These are phyloP conservation scores for Solanum ahanhuiri DNA, from an alignment of 257 asterid species.

Conservation along the genomic window DNA sequence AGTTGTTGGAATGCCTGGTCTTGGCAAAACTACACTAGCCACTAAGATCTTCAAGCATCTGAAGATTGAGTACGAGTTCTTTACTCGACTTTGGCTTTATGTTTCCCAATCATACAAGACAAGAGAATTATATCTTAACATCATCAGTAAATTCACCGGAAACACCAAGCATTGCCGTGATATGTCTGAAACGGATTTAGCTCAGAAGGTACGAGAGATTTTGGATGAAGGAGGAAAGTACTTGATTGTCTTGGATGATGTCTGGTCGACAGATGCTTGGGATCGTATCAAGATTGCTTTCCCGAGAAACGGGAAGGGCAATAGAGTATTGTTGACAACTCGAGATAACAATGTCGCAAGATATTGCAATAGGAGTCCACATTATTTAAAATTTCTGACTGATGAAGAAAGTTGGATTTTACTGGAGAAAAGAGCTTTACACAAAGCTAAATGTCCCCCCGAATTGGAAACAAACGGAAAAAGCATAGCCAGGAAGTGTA, in stretches of 20 bases:
- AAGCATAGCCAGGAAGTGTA: conserved; percentile 33
- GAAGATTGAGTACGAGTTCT: conserved; percentile 10
- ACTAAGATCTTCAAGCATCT: conserved; percentile 16
- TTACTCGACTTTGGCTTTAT: conserved; percentile 13
- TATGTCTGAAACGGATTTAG: background rate
- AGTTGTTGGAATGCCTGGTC: conserved; percentile 25
- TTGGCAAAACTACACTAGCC: conserved; percentile 31
- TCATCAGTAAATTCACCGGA: conserved; percentile 2
- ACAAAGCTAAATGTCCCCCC: conserved; percentile 26
- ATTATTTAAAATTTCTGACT: conserved; percentile 24
- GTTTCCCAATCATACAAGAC: conserved; percentile 14
- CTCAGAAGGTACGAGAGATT: background rate
- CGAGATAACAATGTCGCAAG: conserved; percentile 24
- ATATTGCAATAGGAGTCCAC: conserved; percentile 18
- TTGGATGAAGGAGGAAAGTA: background rate
- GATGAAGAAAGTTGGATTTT: conserved; percentile 40
- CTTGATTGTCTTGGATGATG: background rate
- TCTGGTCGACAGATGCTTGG: background rate
- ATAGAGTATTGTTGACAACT: conserved; percentile 38
- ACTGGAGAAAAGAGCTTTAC: conserved; percentile 33
- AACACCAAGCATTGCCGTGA: background rate
- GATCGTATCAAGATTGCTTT: conserved; percentile 18
- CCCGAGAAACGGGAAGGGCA: conserved; percentile 27
- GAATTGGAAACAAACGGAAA: conserved; percentile 19
- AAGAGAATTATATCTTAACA: conserved; percentile 12